These are phyloP conservation scores for Rhodotorula sp. DNA, from an alignment of 1,284 basidiomycete species.

Conservation along the genomic window DNA sequence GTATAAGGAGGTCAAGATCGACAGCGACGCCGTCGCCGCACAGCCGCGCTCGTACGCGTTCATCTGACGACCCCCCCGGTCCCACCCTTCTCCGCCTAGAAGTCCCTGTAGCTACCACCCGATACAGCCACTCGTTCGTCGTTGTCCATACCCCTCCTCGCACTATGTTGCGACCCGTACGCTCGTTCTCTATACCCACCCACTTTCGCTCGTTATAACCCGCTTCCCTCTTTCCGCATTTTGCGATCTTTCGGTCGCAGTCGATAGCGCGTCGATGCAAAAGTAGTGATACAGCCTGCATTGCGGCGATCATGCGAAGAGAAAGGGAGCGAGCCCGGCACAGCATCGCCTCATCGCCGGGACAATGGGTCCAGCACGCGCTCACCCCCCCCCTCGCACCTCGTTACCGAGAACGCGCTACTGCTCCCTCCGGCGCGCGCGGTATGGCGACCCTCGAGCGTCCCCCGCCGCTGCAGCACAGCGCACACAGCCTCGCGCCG, in stretches of 20 bases:
- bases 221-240: neutral
- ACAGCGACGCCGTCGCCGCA: conserved; percentile 2
- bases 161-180: neutral
- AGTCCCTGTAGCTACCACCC: neutral
- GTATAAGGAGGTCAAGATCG: conserved; percentile 8
- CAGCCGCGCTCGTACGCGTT: conserved; percentile 33
- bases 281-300: too few species aligned
- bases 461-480: neutral
- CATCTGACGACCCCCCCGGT: conserved; percentile 14
- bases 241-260: neutral
- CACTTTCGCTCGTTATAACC: neutral
- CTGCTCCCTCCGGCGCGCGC: too few species aligned
- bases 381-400: neutral
- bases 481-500: neutral
- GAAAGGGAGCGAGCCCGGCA: neutral
- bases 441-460: conserved; percentile 6
- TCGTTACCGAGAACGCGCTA: neutral
- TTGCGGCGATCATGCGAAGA: neutral
- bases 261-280: too few species aligned
- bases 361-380: neutral
- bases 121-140: neutral
- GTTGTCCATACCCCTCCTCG: neutral
- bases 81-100: too few species aligned
- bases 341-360: neutral
- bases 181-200: neutral